Evolutionary conservation across 2,329 filamentous ascomycete genomes (phyloP), one percentile per base, ranked within the genome.

Genomic region (Laburnicola sp.): DNA sequence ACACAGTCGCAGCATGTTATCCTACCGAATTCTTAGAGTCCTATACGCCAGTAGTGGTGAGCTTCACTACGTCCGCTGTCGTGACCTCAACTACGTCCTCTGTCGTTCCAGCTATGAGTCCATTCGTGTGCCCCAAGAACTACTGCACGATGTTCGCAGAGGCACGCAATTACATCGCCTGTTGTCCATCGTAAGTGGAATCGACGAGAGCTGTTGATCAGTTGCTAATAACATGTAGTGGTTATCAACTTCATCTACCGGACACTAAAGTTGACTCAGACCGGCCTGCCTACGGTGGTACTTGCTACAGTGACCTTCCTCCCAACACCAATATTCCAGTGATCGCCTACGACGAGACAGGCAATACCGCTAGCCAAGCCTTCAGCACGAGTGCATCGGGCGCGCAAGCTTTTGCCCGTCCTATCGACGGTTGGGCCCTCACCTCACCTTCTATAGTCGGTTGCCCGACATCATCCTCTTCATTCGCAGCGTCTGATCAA

Each of bases 341-440:
- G 2, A 48, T 57, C 1, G 56, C 51, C 6, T 69, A 63, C 54
- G 51, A 64, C 38, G 39, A 6, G 4, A 42, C 36, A 6, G 61
- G 58, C 25, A 28, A 55, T 4, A 61, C 58, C 11, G 41, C 50
- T 9, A 41, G 55, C 42, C 39, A 53, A 37, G 44, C 50, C 11
- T 58, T 53, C 41, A 45, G 48, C 27, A 45, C 50, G 35, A 48
- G 34, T 2, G 32, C 45, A 6, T 38, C 52, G 21, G 48, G 48
- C n/a, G 58, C 47, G 5, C 56, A 67, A 42, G 61, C 62, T 2
- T 68, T 56, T 28, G 66, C 62, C 2, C 61, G 66, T 48, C 62
- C 63, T 21, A 65, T 69, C 42, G 66, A 69, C 37, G 66, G 66
- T 4, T 64, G 59, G 41, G 64, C 59, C 1, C n/a, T 35, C 9